Evolutionary conservation across 768 basidiomycete genomes (phyloP).

Genomic region (Phlebiopsis gigantea): DNA sequence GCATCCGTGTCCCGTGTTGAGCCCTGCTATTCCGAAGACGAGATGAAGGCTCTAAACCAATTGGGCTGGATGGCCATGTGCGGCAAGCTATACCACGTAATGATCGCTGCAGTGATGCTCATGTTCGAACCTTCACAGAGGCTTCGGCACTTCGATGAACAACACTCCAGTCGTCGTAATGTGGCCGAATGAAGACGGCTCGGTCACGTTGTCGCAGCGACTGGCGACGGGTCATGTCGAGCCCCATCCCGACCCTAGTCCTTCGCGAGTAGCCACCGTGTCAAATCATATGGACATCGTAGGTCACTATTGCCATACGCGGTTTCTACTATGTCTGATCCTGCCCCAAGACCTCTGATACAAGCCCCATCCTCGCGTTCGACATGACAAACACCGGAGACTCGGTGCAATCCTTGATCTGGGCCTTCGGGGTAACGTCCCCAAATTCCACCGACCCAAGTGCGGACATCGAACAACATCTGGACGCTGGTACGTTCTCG

Average conservation of each 20-base stretch:
- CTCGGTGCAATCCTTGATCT: slow-evolving; percentile 29
- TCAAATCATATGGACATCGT: slow-evolving; percentile 28
- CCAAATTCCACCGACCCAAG: slow-evolving; percentile 22
- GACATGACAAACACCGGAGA: slow-evolving; percentile 27
- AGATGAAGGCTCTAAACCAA: slow-evolving; percentile 34
- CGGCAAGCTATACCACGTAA: slow-evolving; percentile 21
- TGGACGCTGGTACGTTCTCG: slow-evolving; percentile 27
- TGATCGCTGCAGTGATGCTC: not conserved
- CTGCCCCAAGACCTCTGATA: slow-evolving; percentile 9
- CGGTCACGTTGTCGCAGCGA: slow-evolving; percentile 55
- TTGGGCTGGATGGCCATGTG: slow-evolving; percentile 54
- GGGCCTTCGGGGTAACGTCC: slow-evolving; percentile 33
- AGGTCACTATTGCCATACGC: slow-evolving; percentile 6
- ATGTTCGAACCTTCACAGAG: slow-evolving; percentile 21
- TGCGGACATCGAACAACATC: slow-evolving; percentile 31
- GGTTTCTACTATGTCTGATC: slow-evolving; percentile 4
- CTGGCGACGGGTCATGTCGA: slow-evolving; percentile 40
- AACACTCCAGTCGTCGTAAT: slow-evolving; percentile 52
- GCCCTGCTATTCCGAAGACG: slow-evolving; percentile 30
- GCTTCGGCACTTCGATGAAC: slow-evolving; percentile 48
- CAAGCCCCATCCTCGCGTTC: slow-evolving; percentile 27
- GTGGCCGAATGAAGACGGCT: slow-evolving; percentile 46
- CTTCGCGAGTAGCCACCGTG: slow-evolving; percentile 39
- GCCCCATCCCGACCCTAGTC: slow-evolving; percentile 39
- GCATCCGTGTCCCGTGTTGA: not conserved